Percentiles rank a stretch among this genome's conserved stretches.
These are phyloP conservation scores for Kentomonas sorsogonicus DNA, from an alignment of 208 protist species.

Conservation along the genomic window DNA sequence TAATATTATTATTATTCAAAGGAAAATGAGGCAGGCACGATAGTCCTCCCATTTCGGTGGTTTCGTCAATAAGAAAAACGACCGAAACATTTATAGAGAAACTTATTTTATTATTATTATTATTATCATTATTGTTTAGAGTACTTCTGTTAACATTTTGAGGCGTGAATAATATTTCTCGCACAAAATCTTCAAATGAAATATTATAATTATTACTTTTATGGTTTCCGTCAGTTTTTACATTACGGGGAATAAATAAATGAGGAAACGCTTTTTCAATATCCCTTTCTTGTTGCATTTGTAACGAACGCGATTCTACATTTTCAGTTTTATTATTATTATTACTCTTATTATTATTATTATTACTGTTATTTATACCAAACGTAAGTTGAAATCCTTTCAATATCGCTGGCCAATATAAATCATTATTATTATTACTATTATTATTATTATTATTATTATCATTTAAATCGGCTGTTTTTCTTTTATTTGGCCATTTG, in stretches of 20 bases:
- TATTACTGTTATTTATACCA: constrained; percentile 16
- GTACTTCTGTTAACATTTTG: neutral
- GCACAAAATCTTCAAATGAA: too few relatives aligned
- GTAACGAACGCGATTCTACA: too few relatives aligned
- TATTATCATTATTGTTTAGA: constrained; percentile 5
- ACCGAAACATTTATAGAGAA: too few relatives aligned
- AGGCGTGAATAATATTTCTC: neutral
- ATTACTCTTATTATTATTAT: constrained; percentile 1
- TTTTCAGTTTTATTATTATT: too few relatives aligned
- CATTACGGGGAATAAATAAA: too few relatives aligned
- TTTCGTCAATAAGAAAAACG: too few relatives aligned
- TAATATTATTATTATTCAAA: neutral
- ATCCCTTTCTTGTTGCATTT: too few relatives aligned
- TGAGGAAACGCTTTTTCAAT: too few relatives aligned
- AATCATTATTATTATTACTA: constrained; percentile 3
- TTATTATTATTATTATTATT: constrained; percentile 10
- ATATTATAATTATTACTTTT: too few relatives aligned
- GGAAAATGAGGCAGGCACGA: too few relatives aligned
- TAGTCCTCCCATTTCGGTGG: too few relatives aligned
- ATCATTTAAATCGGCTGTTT: neutral
- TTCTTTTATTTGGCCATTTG: neutral
- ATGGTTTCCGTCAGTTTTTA: too few relatives aligned
- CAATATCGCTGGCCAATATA: constrained; percentile 80
- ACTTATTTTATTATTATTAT: neutral
- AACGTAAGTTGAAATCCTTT: neutral